These are phyloP conservation scores for Yarrowia hollandica DNA, from an alignment of 805 yeast species.

Conservation along the genomic window DNA sequence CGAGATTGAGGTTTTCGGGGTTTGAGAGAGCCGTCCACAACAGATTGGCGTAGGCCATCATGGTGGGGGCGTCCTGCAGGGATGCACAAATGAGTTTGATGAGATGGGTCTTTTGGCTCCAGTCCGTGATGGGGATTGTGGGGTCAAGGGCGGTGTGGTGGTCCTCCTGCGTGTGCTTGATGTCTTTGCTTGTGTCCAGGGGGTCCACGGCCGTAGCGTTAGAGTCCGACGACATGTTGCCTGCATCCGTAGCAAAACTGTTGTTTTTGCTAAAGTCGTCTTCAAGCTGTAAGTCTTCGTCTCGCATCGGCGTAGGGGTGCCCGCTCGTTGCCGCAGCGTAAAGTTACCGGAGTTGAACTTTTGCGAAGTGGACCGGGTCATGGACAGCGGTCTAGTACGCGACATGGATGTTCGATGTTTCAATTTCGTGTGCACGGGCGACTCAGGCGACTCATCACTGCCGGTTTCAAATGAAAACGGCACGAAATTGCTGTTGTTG, in stretches of 20 bases:
- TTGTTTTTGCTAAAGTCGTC: not conserved
- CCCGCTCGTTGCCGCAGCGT: constrained; percentile 11
- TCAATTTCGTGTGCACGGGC: not conserved
- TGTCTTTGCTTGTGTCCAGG: not conserved
- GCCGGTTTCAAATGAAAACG: constrained; percentile 18
- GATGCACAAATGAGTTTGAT: constrained; percentile 14
- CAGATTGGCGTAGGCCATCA: constrained; percentile 3
- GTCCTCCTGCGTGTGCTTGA: not conserved
- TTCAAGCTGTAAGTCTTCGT: not conserved
- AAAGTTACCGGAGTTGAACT: constrained; percentile 14
- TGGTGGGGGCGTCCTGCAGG: constrained; percentile 21
- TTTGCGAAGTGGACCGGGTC: constrained; percentile 17
- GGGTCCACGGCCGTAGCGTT: constrained; percentile 10
- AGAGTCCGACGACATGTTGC: constrained; percentile 3
- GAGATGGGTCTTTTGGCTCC: constrained; percentile 24
- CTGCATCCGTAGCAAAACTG: not conserved
- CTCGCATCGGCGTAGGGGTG: constrained; percentile 4
- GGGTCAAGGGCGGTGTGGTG: not conserved
- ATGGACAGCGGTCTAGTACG: constrained; percentile 9
- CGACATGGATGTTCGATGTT: constrained; percentile 2
- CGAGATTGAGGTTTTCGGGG: constrained; percentile 21
- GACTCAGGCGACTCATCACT: not conserved
- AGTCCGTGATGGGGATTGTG: constrained; percentile 27
- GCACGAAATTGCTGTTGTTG: not conserved
- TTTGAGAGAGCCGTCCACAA: constrained; percentile 17